These are phyloP conservation scores for Rhytidiadelphus loreus DNA, from an alignment of 225 moss, liverwort and hornwort genomes.

Conservation along the genomic window DNA sequence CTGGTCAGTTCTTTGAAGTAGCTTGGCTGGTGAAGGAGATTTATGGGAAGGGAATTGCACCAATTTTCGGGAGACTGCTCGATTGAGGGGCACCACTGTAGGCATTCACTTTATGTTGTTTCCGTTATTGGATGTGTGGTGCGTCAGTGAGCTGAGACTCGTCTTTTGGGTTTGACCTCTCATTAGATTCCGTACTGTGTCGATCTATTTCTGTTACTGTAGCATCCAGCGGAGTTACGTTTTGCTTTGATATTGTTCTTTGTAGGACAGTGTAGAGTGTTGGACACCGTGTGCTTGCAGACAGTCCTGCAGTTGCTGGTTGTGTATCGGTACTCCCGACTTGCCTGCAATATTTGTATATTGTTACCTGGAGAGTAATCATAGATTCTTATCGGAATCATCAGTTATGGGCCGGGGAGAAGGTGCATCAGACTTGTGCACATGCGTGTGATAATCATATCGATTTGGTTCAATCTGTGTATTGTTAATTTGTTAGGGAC, in stretches of 20 bases:
- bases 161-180: no score
- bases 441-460: not conserved
- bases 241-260: not conserved
- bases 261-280: not conserved
- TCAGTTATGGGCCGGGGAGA: not conserved
- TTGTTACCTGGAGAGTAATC: not conserved
- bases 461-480: no score
- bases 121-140: no score
- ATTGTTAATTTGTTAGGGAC: not conserved
- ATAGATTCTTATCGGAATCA: not conserved
- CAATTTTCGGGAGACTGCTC: no score
- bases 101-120: no score
- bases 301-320: not conserved
- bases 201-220: not conserved
- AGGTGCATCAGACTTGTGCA: not conserved
- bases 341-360: slow-evolving; percentile 8
- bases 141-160: no score
- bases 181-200: no score
- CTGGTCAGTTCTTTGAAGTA: no score
- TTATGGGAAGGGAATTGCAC: no score
- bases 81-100: no score
- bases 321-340: not conserved
- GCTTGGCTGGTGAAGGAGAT: no score
- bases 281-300: not conserved
- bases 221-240: not conserved